Evolutionary conservation across 1,284 basidiomycete species (phyloP).

Genomic region (Ganoderma meredithae): DNA sequence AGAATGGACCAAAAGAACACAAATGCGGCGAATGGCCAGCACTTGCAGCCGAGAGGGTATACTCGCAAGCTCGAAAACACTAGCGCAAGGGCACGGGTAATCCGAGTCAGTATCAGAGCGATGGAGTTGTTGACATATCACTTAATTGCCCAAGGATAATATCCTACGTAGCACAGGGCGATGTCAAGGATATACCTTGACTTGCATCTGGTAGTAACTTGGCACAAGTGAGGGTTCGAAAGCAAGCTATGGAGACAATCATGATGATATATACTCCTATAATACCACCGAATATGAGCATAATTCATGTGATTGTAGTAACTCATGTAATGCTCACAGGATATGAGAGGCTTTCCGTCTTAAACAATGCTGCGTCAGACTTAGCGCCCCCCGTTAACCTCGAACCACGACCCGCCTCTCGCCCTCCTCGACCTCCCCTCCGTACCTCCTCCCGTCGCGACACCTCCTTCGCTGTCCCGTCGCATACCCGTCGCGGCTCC

Average conservation of each 20-base stretch:
- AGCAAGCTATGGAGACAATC: too few species aligned
- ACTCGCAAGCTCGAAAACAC: neutral
- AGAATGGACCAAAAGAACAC: neutral
- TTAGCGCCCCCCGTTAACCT: too few species aligned
- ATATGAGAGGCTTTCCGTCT: neutral
- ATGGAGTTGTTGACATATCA: too few species aligned
- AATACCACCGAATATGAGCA: too few species aligned
- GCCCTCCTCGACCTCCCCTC: too few species aligned
- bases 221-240: too few species aligned
- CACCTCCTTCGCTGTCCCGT: too few species aligned
- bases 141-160: neutral
- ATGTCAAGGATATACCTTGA: neutral
- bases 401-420: too few species aligned
- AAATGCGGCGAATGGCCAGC: neutral
- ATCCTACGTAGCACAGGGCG: neutral
- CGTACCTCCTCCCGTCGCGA: too few species aligned
- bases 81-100: neutral
- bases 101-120: too few species aligned
- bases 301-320: too few species aligned
- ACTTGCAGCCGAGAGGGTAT: neutral
- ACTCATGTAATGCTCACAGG: neutral
- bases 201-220: neutral
- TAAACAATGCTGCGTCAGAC: neutral
- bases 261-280: neutral
- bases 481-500: too few species aligned